A percentile compares a stretch with the other conserved stretches of the same genome.
phyloP scores from a whole-genome alignment of 1,284 basidiomycete genomes.

The Rhodotorula sp. region DNA sequence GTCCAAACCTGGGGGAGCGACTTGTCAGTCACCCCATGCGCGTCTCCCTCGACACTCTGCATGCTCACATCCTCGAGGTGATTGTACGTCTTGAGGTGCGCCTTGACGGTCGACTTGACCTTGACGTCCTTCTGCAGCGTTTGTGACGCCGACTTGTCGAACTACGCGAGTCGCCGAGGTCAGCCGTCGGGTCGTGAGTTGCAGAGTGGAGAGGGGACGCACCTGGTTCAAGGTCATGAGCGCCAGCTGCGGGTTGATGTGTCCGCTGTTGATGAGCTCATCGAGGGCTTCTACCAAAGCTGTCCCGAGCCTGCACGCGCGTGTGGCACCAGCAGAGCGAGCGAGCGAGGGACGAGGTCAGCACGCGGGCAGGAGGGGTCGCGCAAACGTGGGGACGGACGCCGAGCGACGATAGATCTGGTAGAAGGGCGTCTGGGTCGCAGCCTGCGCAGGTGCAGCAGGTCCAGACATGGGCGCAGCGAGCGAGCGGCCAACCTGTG shows the following conservation, averaged over 20 bases:
- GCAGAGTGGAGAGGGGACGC: conserved; percentile 39
- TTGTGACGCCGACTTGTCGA: conserved; percentile 90
- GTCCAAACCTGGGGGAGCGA: conserved; percentile 70
- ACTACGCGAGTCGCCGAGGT: conserved; percentile 57
- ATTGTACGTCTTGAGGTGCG: conserved; percentile 86
- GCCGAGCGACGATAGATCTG: conserved; percentile 39
- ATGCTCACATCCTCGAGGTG: conserved; percentile 71
- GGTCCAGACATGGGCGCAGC: background rate
- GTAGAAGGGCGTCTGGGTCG: conserved; percentile 35
- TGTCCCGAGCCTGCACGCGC: conserved; percentile 75
- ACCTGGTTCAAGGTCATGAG: conserved; percentile 97
- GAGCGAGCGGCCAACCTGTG: background rate
- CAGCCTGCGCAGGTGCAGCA: conserved; percentile 13
- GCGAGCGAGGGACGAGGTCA: too few species aligned
- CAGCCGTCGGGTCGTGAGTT: background rate
- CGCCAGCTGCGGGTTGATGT: conserved; percentile 94
- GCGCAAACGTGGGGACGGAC: conserved; percentile 10
- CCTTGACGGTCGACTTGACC: conserved; percentile 87
- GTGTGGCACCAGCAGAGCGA: background rate
- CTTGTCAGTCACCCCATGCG: background rate
- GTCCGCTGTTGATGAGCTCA: conserved; percentile 94
- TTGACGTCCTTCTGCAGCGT: conserved; percentile 87
- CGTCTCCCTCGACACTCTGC: background rate
- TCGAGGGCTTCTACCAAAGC: conserved; percentile 98
- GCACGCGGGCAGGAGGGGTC: background rate